Evolutionary conservation across 2,329 filamentous ascomycete species (phyloP).

Genomic region (Trichoderma sp.): DNA sequence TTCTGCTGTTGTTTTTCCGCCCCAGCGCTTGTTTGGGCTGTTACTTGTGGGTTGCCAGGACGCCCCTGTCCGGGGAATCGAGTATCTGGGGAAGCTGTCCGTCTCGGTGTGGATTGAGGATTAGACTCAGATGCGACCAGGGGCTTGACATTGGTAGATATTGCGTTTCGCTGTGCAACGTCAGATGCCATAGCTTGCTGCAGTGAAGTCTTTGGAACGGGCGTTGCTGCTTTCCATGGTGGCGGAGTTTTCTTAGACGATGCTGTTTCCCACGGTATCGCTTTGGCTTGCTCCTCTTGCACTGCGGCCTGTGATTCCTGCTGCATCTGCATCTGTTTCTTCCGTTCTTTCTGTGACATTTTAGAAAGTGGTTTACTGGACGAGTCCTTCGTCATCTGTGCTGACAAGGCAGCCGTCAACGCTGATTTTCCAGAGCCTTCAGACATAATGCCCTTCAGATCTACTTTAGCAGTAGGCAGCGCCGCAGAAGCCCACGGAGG

Average conservation of each 20-base stretch:
- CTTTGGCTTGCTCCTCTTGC: conserved; percentile 32
- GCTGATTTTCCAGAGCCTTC: conserved; percentile 55
- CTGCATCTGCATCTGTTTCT: conserved; percentile 74
- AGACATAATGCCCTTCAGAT: conserved; percentile 75
- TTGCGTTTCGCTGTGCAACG: conserved; percentile 30
- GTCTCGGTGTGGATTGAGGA: conserved; percentile 42
- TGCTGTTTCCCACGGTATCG: conserved; percentile 49
- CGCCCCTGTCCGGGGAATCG: conserved; percentile 61
- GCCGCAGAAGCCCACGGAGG: conserved; percentile 53
- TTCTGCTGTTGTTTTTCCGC: conserved; percentile 38
- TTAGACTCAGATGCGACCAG: conserved; percentile 46
- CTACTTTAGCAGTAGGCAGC: conserved; percentile 64
- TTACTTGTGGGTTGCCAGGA: conserved; percentile 33
- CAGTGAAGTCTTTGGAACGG: conserved; percentile 50
- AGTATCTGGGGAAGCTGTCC: conserved; percentile 63
- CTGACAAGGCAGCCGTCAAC: conserved; percentile 55
- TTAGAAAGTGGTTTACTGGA: conserved; percentile 53
- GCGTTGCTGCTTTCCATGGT: conserved; percentile 67
- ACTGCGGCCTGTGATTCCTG: conserved; percentile 47
- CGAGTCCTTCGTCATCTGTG: conserved; percentile 48
- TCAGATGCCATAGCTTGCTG: conserved; percentile 49
- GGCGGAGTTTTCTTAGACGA: conserved; percentile 43
- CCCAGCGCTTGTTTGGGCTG: conserved; percentile 31
- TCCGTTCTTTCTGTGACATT: conserved; percentile 89
- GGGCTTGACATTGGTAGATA: conserved; percentile 42